Evolutionary conservation across 306 rosid species (phyloP).

Genomic region (Fragaria nilgerrensis): DNA sequence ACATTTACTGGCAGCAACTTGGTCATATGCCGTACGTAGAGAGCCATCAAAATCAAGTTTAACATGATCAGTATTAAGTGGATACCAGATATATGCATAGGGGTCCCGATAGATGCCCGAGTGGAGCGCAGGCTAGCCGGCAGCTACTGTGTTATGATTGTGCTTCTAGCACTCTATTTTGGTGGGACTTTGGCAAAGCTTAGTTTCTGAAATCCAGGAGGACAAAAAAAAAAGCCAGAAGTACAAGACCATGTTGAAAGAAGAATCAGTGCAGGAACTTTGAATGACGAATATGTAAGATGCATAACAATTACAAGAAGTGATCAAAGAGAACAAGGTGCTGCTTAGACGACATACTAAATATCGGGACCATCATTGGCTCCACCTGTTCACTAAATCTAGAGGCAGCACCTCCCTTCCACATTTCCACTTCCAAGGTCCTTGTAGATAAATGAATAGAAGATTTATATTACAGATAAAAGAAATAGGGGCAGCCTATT

Average conservation of each 20-base stretch:
- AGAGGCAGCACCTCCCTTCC: background rate
- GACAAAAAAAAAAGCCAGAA: background rate
- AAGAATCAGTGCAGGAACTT: background rate
- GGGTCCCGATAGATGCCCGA: no score
- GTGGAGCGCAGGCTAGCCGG: no score
- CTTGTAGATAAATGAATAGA: background rate
- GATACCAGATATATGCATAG: no score
- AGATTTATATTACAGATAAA: background rate
- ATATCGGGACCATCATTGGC: background rate
- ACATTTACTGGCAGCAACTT: no score
- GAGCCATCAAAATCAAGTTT: no score
- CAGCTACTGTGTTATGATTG: no score
- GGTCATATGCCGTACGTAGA: no score
- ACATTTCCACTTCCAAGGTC: no score
- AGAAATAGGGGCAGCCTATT: conserved; percentile 5
- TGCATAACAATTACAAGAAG: background rate
- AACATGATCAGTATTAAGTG: no score
- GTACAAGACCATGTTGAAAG: background rate
- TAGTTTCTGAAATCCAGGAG: background rate
- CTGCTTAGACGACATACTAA: background rate
- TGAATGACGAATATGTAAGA: background rate
- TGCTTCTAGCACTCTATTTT: no score
- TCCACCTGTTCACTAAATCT: background rate
- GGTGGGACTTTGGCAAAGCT: background rate
- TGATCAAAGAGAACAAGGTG: background rate